These are phyloP conservation scores for Kwoniella heveanensis DNA, from an alignment of 768 basidiomycete genomes.

Conservation along the genomic window DNA sequence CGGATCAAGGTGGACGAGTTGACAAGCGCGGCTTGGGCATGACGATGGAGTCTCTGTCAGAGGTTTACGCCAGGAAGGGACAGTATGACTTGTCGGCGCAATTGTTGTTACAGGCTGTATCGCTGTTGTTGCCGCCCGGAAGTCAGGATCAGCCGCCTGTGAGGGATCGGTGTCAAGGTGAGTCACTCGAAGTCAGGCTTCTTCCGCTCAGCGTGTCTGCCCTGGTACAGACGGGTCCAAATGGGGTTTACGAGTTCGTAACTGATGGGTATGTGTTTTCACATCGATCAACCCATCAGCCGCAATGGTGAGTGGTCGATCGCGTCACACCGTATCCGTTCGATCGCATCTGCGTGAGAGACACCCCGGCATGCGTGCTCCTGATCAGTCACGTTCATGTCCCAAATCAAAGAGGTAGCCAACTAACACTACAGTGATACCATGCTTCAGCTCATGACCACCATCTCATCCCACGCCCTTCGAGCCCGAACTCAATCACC, in stretches of 20 bases:
- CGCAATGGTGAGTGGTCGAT: conserved; percentile 27
- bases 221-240: too few species aligned
- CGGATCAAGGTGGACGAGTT: conserved; percentile 35
- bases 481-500: conserved; percentile 34
- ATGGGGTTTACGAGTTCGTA: too few species aligned
- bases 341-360: too few species aligned
- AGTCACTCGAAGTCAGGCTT: conserved; percentile 6
- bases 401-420: too few species aligned
- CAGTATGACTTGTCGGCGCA: conserved; percentile 46
- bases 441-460: conserved; percentile 52
- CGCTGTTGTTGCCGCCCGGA: conserved; percentile 45
- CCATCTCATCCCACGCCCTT: conserved; percentile 50
- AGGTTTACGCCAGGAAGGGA: conserved; percentile 51
- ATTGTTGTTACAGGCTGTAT: conserved; percentile 52
- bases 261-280: too few species aligned
- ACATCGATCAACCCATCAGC: too few species aligned
- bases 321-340: conserved; percentile 14
- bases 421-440: too few species aligned
- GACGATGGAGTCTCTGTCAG: conserved; percentile 54
- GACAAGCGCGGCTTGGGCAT: conserved; percentile 51
- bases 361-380: too few species aligned
- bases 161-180: conserved; percentile 54
- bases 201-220: too few species aligned
- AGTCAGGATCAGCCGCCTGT: conserved; percentile 26
- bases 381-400: too few species aligned